Evolutionary conservation across 305 asterid species (phyloP), one percentile per base, ranked within the genome.

Genomic region (Galium porrigens): DNA sequence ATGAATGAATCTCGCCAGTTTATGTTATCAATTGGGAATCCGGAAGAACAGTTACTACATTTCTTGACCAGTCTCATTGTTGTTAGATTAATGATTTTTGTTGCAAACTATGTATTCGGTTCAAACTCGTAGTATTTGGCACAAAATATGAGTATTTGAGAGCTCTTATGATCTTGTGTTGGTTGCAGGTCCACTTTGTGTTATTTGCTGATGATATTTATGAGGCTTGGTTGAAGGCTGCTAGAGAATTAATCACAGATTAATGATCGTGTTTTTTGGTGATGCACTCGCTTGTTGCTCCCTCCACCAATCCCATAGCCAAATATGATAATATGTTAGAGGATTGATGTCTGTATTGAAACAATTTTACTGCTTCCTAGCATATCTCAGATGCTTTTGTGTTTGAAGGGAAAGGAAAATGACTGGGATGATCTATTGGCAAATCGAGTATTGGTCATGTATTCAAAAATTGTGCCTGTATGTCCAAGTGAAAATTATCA

Each of bases 161-260:
- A 9, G 51, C 44, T 20, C 59, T 39, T 2, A 32, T 17, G 49
- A 48, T 48, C 53, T n/a, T 53, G 22, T 7, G 30, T 61, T 48
- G 20, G 53, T 59, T 60, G 48, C 76, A 66, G 72, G 68, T 72
- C 61, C 96, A 91, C 81, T 91, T 91, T 72, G 95, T 88, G 71
- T 74, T 88, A 61, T 88, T 82, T 76, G 69, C 71, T 4, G 94
- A 91, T 70, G 96, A 88, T 61, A 73, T 85, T 57, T 91, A 83
- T 34, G 83, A 85, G 75, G 90, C 69, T 39, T 88, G 98, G 98
- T 62, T 83, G 78, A 72, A 62, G 68, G 82, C 77, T 42, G 94
- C 94, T 29, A 76, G 76, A 34, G 86, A 85, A 61, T 73, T 86
- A 80, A 83, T 88, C 42, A 75, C 67, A 34, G 76, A 73, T 17